Conservation (phyloP, 106 monocot genomes). For the Apostasia shenzhenica region DNA sequence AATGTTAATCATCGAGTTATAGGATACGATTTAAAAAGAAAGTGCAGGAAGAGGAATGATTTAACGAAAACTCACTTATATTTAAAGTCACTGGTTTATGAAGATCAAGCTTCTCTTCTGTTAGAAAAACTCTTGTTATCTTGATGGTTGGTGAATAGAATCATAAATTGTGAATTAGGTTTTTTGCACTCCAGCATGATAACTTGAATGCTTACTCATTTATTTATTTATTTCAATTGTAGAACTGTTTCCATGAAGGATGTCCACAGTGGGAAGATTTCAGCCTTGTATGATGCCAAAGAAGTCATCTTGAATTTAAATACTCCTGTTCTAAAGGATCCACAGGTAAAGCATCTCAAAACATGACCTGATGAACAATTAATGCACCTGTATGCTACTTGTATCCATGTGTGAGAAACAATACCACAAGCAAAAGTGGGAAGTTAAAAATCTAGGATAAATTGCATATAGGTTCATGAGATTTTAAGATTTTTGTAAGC, state of each 20-base stretch:
- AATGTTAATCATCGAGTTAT: background rate
- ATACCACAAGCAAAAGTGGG: no score
- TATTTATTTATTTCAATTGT: background rate
- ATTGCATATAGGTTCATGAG: no score
- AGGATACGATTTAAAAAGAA: no score
- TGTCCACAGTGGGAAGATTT: conserved; percentile 37
- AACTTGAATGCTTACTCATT: background rate
- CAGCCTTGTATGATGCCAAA: conserved; percentile 57
- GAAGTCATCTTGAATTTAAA: conserved; percentile 57
- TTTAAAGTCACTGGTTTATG: no score
- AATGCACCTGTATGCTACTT: no score
- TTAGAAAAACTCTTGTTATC: background rate
- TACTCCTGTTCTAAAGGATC: conserved; percentile 49
- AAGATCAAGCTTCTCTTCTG: background rate
- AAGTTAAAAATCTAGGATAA: no score
- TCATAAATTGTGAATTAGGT: background rate
- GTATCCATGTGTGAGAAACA: no score
- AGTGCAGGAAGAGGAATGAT: no score
- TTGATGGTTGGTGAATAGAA: background rate
- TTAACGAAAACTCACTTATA: no score
- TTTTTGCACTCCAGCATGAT: background rate
- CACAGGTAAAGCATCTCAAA: conserved; percentile 30
- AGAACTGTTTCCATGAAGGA: conserved; percentile 65
- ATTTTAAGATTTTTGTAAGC: no score
- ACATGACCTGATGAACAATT: background rate